Evolutionary conservation across 805 yeast species (phyloP).

Genomic region (Candida incommunis): DNA sequence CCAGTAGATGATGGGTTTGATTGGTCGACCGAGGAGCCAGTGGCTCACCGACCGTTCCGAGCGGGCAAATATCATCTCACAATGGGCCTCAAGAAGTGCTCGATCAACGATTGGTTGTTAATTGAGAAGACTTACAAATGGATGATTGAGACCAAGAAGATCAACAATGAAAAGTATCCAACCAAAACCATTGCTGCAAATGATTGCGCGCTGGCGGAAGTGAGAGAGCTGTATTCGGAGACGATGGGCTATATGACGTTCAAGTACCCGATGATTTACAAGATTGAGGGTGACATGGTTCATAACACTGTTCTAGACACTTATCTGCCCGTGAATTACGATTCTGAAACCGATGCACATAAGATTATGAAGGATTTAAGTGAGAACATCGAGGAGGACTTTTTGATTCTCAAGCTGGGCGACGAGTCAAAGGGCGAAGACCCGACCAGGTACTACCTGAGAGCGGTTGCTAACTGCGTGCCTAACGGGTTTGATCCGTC

Average conservation of each 20-base stretch:
- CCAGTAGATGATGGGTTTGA: not conserved
- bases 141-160: conserved; percentile 27
- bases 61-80: conserved; percentile 45
- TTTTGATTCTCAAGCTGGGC: conserved; percentile 38
- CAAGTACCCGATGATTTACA: conserved; percentile 43
- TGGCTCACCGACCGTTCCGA: conserved; percentile 37
- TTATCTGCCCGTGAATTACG: conserved; percentile 20
- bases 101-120: conserved; percentile 41
- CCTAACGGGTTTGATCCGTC: conserved; percentile 66
- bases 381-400: conserved; percentile 46
- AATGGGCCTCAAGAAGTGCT: conserved; percentile 41
- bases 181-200: conserved; percentile 24
- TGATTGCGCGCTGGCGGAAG: conserved; percentile 22
- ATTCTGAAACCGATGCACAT: not conserved
- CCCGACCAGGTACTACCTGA: conserved; percentile 28
- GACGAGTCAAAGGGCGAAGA: conserved; percentile 23
- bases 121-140: conserved; percentile 46
- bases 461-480: conserved; percentile 45
- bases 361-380: conserved; percentile 9
- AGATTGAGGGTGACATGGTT: conserved; percentile 14
- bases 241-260: conserved; percentile 26
- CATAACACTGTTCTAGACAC: conserved; percentile 30
- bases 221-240: conserved; percentile 36
- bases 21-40: not conserved
- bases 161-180: conserved; percentile 17